phyloP scores from a whole-genome alignment of 2,329 filamentous ascomycete species.

The Ophiognomonia clavigignenti-juglandacearum region DNA sequence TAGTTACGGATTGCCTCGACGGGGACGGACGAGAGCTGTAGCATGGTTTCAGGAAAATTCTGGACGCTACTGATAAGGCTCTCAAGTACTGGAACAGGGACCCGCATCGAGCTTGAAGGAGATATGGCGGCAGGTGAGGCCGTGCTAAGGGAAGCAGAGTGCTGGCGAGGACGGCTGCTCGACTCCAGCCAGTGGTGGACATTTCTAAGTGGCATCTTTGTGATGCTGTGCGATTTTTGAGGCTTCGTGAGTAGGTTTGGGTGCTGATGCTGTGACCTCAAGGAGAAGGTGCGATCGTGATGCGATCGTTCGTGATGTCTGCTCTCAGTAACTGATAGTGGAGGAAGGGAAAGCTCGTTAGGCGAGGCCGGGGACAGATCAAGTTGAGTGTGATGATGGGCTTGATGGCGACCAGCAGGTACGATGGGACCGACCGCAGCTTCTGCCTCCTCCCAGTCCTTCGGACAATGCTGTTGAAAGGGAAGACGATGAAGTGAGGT shows the following conservation, averaged over 20 bases:
- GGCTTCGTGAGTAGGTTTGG: conserved; percentile 3
- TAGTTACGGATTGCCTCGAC: conserved; percentile 55
- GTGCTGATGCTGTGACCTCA: neutral
- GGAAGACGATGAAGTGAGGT: neutral
- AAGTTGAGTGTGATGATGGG: neutral
- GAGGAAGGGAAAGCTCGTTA: conserved; percentile 6
- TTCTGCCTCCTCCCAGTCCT: conserved; percentile 2
- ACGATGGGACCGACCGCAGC: neutral
- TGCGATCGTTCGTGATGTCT: neutral
- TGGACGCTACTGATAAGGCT: conserved; percentile 48
- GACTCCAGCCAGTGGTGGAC: conserved; percentile 17
- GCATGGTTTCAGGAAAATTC: conserved; percentile 57
- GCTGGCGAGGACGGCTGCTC: neutral
- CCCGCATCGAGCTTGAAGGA: conserved; percentile 33
- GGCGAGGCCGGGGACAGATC: neutral
- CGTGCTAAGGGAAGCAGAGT: neutral
- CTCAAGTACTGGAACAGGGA: conserved; percentile 50
- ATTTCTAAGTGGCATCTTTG: conserved; percentile 9
- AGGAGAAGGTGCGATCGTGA: neutral
- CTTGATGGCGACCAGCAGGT: neutral
- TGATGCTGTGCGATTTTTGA: conserved; percentile 8
- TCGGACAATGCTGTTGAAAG: neutral
- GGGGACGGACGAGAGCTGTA: conserved; percentile 49
- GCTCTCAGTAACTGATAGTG: conserved; percentile 1
- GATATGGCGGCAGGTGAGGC: conserved; percentile 8